phyloP scores from a whole-genome alignment of 208 protist genomes.

The Novymonas esmeraldas region DNA sequence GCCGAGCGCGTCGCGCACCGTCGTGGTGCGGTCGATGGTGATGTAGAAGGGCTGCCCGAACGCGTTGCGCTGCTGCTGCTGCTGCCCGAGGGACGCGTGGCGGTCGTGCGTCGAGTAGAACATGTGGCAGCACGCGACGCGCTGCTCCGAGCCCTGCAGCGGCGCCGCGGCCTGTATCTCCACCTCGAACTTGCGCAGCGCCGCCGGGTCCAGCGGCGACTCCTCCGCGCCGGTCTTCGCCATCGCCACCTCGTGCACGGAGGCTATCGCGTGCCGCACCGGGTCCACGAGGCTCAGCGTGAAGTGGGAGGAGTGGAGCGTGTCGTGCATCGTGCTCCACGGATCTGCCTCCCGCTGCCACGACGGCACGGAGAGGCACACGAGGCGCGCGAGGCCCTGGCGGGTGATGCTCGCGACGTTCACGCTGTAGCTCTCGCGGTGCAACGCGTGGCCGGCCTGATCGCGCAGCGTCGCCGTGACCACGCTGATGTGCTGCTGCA shows the following conservation, averaged over 20 bases:
- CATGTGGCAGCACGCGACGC: constrained; percentile 73
- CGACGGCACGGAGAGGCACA: constrained; percentile 35
- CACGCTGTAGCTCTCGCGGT: constrained; percentile 44
- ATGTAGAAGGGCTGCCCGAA: constrained; percentile 78
- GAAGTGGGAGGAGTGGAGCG: constrained; percentile 38
- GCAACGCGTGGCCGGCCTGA: constrained; percentile 48
- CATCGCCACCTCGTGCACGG: constrained; percentile 57
- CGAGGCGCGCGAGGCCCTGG: constrained; percentile 30
- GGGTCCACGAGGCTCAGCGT: constrained; percentile 43
- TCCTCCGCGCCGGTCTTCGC: constrained; percentile 13
- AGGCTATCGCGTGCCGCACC: constrained; percentile 31
- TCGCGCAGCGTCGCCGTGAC: constrained; percentile 52
- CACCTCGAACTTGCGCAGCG: constrained; percentile 36
- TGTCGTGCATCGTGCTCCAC: constrained; percentile 39
- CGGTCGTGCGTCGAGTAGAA: constrained; percentile 30
- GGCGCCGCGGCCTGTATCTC: constrained; percentile 49
- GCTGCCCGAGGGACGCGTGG: neutral
- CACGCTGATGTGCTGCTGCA: constrained; percentile 18
- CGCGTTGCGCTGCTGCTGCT: constrained; percentile 19
- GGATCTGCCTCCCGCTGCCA: constrained; percentile 43
- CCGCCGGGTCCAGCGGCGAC: constrained; percentile 25
- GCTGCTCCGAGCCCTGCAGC: constrained; percentile 46
- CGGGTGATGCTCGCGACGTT: constrained; percentile 17
- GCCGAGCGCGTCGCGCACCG: constrained; percentile 46
- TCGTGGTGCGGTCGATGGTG: constrained; percentile 44